phyloP scores from a whole-genome alignment of 1,139 yeast species.

The Zygosaccharomyces sapae region DNA sequence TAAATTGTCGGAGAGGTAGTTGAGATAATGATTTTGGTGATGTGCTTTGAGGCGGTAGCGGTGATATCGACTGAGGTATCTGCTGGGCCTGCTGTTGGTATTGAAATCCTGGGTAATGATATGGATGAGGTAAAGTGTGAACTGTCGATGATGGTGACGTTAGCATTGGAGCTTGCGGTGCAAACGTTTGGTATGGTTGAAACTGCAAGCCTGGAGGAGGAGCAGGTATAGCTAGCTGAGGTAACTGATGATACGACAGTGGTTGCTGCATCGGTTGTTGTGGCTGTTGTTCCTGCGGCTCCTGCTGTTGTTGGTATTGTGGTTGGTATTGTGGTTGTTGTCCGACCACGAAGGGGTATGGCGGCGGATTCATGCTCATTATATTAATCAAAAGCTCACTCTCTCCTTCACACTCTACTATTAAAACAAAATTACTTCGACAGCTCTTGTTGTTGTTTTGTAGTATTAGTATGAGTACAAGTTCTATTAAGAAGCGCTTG shows the following conservation, averaged over 20 bases:
- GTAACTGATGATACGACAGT: constrained; percentile 12
- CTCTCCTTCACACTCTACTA: neutral
- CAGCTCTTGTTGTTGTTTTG: neutral
- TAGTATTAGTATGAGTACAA: too few relatives aligned
- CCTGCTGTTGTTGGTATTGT: constrained; percentile 18
- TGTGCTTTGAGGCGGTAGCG: neutral
- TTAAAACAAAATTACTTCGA: too few relatives aligned
- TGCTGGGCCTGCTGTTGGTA: constrained; percentile 7
- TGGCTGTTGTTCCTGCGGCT: constrained; percentile 17
- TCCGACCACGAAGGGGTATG: neutral
- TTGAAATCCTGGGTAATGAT: constrained; percentile 19
- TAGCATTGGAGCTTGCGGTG: neutral
- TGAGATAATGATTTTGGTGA: constrained; percentile 3
- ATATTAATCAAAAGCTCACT: neutral
- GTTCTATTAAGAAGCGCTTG: neutral
- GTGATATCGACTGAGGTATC: neutral
- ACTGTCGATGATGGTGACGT: constrained; percentile 12
- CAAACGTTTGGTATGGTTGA: neutral
- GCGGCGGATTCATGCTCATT: neutral
- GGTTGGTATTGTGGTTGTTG: constrained; percentile 7
- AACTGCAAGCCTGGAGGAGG: neutral
- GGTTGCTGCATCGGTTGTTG: constrained; percentile 8
- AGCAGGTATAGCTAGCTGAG: constrained; percentile 9
- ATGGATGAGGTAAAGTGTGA: constrained; percentile 14
- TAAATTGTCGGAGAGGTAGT: constrained; percentile 13